These are phyloP conservation scores for Salvia miltiorrhiza DNA, from an alignment of 257 asterid genomes.

Conservation along the genomic window DNA sequence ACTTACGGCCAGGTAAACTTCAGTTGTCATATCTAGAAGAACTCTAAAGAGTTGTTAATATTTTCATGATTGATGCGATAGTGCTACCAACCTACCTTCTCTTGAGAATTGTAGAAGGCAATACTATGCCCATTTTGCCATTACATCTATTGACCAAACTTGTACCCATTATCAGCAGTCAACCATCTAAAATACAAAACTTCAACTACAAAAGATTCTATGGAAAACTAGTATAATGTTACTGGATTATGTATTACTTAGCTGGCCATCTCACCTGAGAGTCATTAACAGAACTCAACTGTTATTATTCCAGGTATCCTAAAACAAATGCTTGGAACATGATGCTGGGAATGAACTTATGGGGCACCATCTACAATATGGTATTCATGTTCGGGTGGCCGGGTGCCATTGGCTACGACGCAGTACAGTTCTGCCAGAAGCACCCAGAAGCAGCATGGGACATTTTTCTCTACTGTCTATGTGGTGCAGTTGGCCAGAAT, in stretches of 20 bases:
- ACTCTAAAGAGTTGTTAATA: not conserved
- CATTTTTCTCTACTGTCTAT: conserved; percentile 76
- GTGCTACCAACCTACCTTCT: not conserved
- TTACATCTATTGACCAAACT: too few relatives aligned
- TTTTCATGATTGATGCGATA: not conserved
- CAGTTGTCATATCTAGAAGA: not conserved
- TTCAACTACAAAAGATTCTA: not conserved
- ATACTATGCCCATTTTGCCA: not conserved
- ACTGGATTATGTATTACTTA: not conserved
- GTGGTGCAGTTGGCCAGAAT: conserved; percentile 95
- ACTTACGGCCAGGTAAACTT: conserved; percentile 60
- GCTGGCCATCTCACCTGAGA: not conserved
- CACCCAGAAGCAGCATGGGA: conserved; percentile 99
- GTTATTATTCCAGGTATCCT: conserved; percentile 65
- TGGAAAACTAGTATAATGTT: not conserved
- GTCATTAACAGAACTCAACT: not conserved
- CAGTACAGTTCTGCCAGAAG: conserved; percentile 71
- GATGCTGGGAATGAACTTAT: conserved; percentile 97
- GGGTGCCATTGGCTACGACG: conserved; percentile 81
- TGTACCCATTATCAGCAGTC: not conserved
- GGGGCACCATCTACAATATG: conserved; percentile 95
- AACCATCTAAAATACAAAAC: not conserved
- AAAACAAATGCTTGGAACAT: conserved; percentile 92
- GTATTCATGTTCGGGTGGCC: conserved; percentile 89
- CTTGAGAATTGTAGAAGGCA: not conserved